Evolutionary conservation across 2,329 filamentous ascomycete genomes (phyloP).

Genomic region (Apiospora malaysiana): DNA sequence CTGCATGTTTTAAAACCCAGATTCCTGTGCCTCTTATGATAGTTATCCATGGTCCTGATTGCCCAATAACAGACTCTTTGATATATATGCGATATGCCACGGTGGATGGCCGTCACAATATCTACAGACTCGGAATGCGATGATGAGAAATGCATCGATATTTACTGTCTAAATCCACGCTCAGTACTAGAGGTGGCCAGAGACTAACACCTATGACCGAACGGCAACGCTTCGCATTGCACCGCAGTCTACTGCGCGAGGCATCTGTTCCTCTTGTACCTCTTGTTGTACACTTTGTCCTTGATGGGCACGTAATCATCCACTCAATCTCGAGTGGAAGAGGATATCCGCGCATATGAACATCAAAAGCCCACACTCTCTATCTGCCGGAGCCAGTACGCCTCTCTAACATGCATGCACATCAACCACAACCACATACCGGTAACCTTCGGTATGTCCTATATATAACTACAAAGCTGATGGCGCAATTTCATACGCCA

Average conservation of each 20-base stretch:
- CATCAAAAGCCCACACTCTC: neutral
- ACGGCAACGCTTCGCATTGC: neutral
- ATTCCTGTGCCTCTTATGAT: neutral
- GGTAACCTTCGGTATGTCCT: constrained; percentile 4
- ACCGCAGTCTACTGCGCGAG: neutral
- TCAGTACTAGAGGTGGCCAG: neutral
- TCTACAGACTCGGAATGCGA: neutral
- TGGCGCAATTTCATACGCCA: neutral
- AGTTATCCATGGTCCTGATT: neutral
- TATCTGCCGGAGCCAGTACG: constrained; percentile 1
- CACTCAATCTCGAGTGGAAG: neutral
- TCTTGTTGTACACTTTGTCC: neutral
- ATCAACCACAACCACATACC: neutral
- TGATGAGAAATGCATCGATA: neutral
- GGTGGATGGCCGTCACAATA: neutral
- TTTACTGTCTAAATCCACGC: neutral
- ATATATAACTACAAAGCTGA: constrained; percentile 15
- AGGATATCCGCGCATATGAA: neutral
- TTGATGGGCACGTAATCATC: neutral
- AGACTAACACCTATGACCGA: neutral
- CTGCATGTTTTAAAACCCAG: neutral
- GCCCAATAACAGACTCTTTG: too few relatives aligned
- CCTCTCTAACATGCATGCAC: constrained; percentile 2
- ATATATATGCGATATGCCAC: neutral
- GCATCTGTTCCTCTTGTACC: neutral